phyloP scores from a whole-genome alignment of 2,329 filamentous ascomycete species.

The Penicillium brasilianum region DNA sequence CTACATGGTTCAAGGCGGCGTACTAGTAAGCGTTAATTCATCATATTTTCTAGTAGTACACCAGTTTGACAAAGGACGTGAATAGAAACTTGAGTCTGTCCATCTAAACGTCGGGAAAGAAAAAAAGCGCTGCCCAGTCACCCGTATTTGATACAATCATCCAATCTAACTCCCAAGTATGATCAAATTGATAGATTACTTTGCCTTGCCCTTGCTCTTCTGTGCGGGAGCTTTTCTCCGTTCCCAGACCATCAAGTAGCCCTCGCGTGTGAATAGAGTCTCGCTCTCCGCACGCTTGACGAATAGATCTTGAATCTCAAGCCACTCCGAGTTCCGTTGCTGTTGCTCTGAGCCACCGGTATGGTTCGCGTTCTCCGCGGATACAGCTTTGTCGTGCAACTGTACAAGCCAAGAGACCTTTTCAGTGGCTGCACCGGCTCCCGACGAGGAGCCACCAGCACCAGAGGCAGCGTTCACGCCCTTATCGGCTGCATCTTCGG shows the following conservation, averaged over 20 bases:
- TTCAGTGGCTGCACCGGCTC: constrained; percentile 86
- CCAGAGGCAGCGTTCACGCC: constrained; percentile 43
- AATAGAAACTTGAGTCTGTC: neutral
- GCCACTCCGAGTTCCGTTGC: constrained; percentile 74
- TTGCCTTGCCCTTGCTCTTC: constrained; percentile 49
- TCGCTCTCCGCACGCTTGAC: constrained; percentile 89
- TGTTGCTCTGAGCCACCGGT: constrained; percentile 38
- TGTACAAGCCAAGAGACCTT: constrained; percentile 96
- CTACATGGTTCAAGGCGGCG: neutral
- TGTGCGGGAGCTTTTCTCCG: constrained; percentile 62
- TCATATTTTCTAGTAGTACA: constrained; percentile 24
- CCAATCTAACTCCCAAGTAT: neutral
- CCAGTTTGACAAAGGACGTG: constrained; percentile 1
- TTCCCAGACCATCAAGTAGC: constrained; percentile 97
- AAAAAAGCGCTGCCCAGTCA: constrained; percentile 3
- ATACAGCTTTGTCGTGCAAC: constrained; percentile 73
- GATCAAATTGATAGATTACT: neutral
- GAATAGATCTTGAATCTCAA: constrained; percentile 90
- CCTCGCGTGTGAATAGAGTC: constrained; percentile 88
- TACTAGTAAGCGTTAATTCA: constrained; percentile 14
- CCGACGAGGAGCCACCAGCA: constrained; percentile 49
- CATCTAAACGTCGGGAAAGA: neutral
- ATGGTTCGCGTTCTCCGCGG: constrained; percentile 43
- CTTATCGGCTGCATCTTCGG: constrained; percentile 48
- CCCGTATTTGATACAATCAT: neutral